These are phyloP conservation scores for Mucor ambiguus DNA, from an alignment of 371 early-diverging fungal genomes.

Conservation along the genomic window DNA sequence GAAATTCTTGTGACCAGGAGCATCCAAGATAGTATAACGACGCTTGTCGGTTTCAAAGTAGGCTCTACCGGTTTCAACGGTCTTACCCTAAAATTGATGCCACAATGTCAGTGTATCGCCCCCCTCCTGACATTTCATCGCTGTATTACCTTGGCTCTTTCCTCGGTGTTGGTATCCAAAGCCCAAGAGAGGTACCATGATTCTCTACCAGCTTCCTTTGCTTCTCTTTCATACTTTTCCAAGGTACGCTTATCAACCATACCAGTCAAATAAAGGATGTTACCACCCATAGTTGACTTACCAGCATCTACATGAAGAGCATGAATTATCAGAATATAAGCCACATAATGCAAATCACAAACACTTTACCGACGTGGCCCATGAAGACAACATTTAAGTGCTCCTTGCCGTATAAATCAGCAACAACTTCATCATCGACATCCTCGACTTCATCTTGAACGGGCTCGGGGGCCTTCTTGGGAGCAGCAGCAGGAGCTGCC, in stretches of 20 bases:
- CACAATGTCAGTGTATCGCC: neutral
- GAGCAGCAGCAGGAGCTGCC: constrained; percentile 1
- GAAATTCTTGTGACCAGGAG: constrained; percentile 99
- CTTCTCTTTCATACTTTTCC: constrained; percentile 98
- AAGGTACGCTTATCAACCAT: constrained; percentile 99
- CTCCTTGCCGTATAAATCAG: constrained; percentile 85
- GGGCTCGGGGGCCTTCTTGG: constrained; percentile 10
- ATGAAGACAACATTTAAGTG: constrained; percentile 98
- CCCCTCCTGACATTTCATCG: neutral
- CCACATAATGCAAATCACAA: neutral
- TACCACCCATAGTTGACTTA: constrained; percentile 99
- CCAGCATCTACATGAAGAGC: constrained; percentile 87
- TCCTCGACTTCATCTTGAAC: constrained; percentile 44
- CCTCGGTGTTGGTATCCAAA: constrained; percentile 94
- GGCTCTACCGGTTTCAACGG: constrained; percentile 97
- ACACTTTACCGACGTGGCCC: constrained; percentile 92
- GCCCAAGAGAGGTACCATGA: constrained; percentile 99
- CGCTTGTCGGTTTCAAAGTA: constrained; percentile 96
- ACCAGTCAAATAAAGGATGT: constrained; percentile 92
- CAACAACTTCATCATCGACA: constrained; percentile 61
- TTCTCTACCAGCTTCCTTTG: constrained; percentile 95
- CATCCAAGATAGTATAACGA: constrained; percentile 96
- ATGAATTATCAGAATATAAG: constrained; percentile 11
- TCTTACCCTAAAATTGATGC: constrained; percentile 77
- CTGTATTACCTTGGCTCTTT: constrained; percentile 83